These are phyloP conservation scores for Colletotrichum lindemuthianum DNA, from an alignment of 2,329 filamentous ascomycete genomes.

Conservation along the genomic window DNA sequence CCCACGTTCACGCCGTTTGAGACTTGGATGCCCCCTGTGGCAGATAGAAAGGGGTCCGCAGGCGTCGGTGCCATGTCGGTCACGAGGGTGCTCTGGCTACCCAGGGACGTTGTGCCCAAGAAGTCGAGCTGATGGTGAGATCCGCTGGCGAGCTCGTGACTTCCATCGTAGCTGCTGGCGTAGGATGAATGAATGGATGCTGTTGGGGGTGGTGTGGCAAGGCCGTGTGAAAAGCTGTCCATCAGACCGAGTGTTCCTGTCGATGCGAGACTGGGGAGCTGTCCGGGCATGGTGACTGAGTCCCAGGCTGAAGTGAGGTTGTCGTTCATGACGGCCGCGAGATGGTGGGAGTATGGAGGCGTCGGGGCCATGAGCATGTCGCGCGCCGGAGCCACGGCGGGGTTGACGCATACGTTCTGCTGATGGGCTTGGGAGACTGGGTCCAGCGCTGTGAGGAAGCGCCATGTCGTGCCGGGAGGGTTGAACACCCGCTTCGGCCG, in stretches of 20 bases:
- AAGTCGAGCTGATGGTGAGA: slow-evolving; percentile 37
- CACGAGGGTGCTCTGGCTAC: slow-evolving; percentile 36
- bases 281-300: slow-evolving; percentile 44
- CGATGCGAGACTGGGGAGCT: slow-evolving; percentile 47
- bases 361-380: slow-evolving; percentile 65
- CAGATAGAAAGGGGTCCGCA: slow-evolving; percentile 35
- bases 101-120: slow-evolving; percentile 34
- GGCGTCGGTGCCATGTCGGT: slow-evolving; percentile 30
- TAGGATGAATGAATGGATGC: slow-evolving; percentile 61
- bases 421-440: slow-evolving; percentile 69
- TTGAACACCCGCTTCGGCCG: slow-evolving; percentile 51
- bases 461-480: slow-evolving; percentile 66
- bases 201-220: slow-evolving; percentile 67
- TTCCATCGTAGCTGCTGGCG: slow-evolving; percentile 55
- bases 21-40: slow-evolving; percentile 37
- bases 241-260: slow-evolving; percentile 53
- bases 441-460: slow-evolving; percentile 70
- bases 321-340: slow-evolving; percentile 67
- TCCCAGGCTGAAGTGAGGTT: slow-evolving; percentile 63
- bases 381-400: slow-evolving; percentile 39
- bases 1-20: slow-evolving; percentile 33
- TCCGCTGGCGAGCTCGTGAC: slow-evolving; percentile 28
- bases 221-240: slow-evolving; percentile 62
- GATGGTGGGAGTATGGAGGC: slow-evolving; percentile 55
- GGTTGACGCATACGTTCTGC: slow-evolving; percentile 50